Conservation (phyloP, 1,284 basidiomycete genomes). For the Moesziomyces sp. region DNA sequence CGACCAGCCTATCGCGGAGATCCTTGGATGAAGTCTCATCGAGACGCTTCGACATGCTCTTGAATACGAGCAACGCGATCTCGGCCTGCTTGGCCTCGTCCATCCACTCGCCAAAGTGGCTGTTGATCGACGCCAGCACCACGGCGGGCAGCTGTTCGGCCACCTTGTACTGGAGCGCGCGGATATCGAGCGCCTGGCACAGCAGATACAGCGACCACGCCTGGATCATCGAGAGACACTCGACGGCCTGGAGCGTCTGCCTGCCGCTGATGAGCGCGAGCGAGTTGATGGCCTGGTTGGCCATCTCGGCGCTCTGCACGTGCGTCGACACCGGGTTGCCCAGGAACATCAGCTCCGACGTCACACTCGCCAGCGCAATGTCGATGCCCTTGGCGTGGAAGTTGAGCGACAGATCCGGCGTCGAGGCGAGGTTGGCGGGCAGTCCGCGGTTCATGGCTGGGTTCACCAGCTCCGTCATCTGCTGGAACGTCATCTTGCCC, state of each 20-base stretch:
- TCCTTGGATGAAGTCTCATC: constrained; percentile 60
- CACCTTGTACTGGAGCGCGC: constrained; percentile 55
- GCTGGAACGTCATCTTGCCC: constrained; percentile 83
- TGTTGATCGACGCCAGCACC: constrained; percentile 35
- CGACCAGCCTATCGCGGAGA: constrained; percentile 50
- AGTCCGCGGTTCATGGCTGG: constrained; percentile 56
- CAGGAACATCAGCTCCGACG: constrained; percentile 79
- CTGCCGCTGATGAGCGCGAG: constrained; percentile 55
- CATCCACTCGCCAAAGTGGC: constrained; percentile 61
- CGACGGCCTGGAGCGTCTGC: constrained; percentile 53
- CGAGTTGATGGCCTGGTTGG: constrained; percentile 58
- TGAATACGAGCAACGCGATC: constrained; percentile 45
- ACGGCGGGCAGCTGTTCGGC: constrained; percentile 40
- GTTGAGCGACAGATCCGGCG: constrained; percentile 70
- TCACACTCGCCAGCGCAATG: constrained; percentile 72
- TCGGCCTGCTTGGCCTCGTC: constrained; percentile 38
- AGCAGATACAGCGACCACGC: constrained; percentile 61
- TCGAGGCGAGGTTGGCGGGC: constrained; percentile 53
- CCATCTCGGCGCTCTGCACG: constrained; percentile 72
- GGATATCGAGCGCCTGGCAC: constrained; percentile 62
- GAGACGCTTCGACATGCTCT: constrained; percentile 50
- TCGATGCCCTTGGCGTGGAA: constrained; percentile 87
- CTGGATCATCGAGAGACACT: constrained; percentile 57
- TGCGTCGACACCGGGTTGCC: constrained; percentile 86
- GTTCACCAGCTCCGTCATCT: constrained; percentile 80